Percentiles rank a stretch among this genome's conserved stretches.
Evolutionary conservation across 371 early-diverging fungal species (phyloP).

Genomic region (Conidiobolus incongruus): DNA sequence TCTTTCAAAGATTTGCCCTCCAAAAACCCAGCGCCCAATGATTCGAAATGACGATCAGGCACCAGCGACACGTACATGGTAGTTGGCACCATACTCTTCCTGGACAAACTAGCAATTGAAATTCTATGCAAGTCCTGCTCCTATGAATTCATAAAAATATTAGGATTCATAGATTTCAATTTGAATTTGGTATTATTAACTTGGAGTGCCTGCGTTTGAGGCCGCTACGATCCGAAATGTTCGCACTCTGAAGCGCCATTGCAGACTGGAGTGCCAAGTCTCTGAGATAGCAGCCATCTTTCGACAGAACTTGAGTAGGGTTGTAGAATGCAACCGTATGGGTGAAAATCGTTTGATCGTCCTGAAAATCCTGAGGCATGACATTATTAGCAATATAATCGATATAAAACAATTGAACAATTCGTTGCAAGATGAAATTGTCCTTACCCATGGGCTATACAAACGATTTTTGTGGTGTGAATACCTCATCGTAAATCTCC

Average conservation of each 20-base stretch:
- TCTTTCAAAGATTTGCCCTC: constrained; percentile 42
- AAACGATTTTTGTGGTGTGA: too few species aligned
- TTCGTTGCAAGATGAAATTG: neutral
- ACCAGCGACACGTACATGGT: constrained; percentile 53
- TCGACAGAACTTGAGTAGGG: constrained; percentile 42
- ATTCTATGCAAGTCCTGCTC: constrained; percentile 42
- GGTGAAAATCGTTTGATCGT: constrained; percentile 44
- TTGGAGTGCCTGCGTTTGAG: constrained; percentile 52
- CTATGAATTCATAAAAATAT: constrained; percentile 23
- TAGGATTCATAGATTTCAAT: constrained; percentile 21
- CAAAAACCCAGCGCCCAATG: constrained; percentile 22
- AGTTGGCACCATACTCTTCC: constrained; percentile 44
- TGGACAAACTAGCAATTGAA: constrained; percentile 41
- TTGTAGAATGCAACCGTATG: constrained; percentile 46
- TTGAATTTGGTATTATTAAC: constrained; percentile 11
- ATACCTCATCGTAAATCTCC: too few species aligned
- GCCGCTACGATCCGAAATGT: constrained; percentile 35
- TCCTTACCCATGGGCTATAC: neutral
- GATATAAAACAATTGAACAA: constrained; percentile 10
- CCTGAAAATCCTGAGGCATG: constrained; percentile 32
- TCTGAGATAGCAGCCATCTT: constrained; percentile 47
- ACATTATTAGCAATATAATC: constrained; percentile 29
- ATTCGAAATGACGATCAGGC: constrained; percentile 23
- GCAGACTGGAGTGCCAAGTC: constrained; percentile 53
- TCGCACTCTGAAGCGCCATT: constrained; percentile 27